phyloP scores from a whole-genome alignment of 2,329 filamentous ascomycete species.

The Xylaria multiplex region DNA sequence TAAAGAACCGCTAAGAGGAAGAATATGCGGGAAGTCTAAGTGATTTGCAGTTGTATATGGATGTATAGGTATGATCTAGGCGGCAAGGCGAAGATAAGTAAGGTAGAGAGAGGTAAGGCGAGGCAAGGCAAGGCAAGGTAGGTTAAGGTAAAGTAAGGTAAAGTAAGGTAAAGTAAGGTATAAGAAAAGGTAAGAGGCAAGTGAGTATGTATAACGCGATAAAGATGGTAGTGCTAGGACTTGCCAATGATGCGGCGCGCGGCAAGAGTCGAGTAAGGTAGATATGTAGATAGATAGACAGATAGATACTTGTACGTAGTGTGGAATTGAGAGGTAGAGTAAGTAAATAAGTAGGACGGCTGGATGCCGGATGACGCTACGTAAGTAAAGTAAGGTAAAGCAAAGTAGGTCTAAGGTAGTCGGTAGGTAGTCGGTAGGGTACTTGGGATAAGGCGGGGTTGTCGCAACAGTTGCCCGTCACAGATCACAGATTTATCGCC shows the following conservation, averaged over 20 bases:
- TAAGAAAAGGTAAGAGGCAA: too few relatives aligned
- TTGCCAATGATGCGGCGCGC: conserved; percentile 7
- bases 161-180: too few relatives aligned
- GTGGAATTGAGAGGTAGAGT: not conserved
- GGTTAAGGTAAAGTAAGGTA: too few relatives aligned
- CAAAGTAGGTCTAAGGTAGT: not conserved
- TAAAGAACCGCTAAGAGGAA: not conserved
- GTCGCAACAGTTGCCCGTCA: conserved; percentile 17
- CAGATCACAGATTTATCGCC: conserved; percentile 7
- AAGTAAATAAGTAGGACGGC: conserved; percentile 14
- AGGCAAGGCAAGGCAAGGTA: too few relatives aligned
- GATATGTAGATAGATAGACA: not conserved
- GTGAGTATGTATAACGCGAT: too few relatives aligned
- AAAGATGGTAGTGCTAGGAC: not conserved
- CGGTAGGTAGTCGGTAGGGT: conserved; percentile 10
- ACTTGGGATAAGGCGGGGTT: conserved; percentile 15
- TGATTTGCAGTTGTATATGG: conserved; percentile 14
- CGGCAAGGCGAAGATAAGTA: conserved; percentile 11
- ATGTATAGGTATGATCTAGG: conserved; percentile 19
- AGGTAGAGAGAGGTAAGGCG: not conserved
- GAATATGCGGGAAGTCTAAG: conserved; percentile 9
- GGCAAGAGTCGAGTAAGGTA: not conserved
- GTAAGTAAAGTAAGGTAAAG: conserved; percentile 5
- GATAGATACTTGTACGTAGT: too few relatives aligned
- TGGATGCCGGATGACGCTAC: too few relatives aligned